phyloP scores from a whole-genome alignment of 2,329 filamentous ascomycete genomes.

The Cordyceps cicadae region DNA sequence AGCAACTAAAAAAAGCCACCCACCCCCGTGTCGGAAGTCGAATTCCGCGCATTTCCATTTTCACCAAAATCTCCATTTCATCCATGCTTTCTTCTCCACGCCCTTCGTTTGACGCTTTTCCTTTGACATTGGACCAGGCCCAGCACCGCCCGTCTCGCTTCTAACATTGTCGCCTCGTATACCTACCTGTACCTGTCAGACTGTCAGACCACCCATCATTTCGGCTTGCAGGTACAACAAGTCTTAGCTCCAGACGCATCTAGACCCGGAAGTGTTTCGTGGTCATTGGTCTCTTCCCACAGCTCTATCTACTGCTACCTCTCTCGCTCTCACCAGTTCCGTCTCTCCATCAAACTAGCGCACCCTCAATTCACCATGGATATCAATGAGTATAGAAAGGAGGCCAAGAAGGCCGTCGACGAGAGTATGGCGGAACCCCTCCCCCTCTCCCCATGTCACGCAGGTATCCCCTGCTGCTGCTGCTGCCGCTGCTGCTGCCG shows the following conservation, averaged over 20 bases:
- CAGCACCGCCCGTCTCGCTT: not conserved
- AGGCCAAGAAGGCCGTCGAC: conserved; percentile 70
- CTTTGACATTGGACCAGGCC: not conserved
- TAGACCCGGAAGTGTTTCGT: not conserved
- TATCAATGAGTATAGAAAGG: conserved; percentile 65
- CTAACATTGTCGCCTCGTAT: not conserved
- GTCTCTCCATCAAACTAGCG: not conserved
- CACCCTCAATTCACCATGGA: conserved; percentile 51
- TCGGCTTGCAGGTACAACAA: too few species aligned
- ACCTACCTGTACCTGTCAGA: not conserved
- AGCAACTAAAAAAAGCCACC: not conserved
- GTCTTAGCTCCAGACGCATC: not conserved
- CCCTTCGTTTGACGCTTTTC: not conserved
- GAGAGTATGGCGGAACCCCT: conserved; percentile 53
- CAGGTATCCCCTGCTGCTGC: not conserved
- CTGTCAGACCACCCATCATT: not conserved
- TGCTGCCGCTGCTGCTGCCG: not conserved
- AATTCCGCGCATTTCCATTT: not conserved
- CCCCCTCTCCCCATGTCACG: not conserved
- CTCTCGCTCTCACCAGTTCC: too few species aligned
- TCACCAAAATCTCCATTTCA: not conserved
- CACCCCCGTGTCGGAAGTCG: not conserved
- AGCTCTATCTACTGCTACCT: too few species aligned
- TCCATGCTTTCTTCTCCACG: not conserved
- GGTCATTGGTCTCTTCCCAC: too few species aligned